These are phyloP conservation scores for Parasitella parasitica DNA, from an alignment of 371 early-diverging fungal genomes.

Conservation along the genomic window DNA sequence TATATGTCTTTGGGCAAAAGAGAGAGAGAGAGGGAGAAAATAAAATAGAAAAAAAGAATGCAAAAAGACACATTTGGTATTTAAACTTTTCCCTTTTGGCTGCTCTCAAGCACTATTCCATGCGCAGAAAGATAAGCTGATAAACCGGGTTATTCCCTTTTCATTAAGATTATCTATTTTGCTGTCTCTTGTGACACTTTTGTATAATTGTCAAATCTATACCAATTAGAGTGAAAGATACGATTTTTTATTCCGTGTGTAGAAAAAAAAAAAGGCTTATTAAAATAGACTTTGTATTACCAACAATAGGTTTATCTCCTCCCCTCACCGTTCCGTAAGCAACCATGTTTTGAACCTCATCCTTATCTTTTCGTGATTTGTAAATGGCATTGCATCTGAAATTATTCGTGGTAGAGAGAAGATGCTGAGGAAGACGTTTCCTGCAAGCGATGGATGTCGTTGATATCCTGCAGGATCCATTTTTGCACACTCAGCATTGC, in stretches of 20 bases:
- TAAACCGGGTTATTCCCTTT: slow-evolving; percentile 2
- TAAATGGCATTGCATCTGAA: not conserved
- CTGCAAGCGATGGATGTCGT: not conserved
- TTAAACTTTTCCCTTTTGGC: too few relatives aligned
- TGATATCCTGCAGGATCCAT: not conserved
- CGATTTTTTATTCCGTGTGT: not conserved
- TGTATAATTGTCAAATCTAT: not conserved
- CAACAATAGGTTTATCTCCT: not conserved
- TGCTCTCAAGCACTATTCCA: too few relatives aligned
- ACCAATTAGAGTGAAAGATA: not conserved
- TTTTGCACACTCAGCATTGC: slow-evolving; percentile 22
- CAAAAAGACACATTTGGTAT: too few relatives aligned
- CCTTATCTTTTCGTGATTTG: not conserved
- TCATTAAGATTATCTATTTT: not conserved
- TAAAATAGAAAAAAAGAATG: not conserved
- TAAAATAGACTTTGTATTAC: not conserved
- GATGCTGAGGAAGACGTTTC: not conserved
- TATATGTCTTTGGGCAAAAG: not conserved
- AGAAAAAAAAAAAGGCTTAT: not conserved
- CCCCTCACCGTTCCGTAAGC: not conserved
- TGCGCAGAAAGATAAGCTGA: slow-evolving; percentile 5
- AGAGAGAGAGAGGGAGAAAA: not conserved
- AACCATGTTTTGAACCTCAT: not conserved
- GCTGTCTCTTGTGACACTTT: not conserved
- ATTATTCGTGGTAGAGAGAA: not conserved